A percentile compares a stretch with the other conserved stretches of the same genome.
phyloP scores from a whole-genome alignment of 148 eudicot species.

The Chenopodium formosanum region DNA sequence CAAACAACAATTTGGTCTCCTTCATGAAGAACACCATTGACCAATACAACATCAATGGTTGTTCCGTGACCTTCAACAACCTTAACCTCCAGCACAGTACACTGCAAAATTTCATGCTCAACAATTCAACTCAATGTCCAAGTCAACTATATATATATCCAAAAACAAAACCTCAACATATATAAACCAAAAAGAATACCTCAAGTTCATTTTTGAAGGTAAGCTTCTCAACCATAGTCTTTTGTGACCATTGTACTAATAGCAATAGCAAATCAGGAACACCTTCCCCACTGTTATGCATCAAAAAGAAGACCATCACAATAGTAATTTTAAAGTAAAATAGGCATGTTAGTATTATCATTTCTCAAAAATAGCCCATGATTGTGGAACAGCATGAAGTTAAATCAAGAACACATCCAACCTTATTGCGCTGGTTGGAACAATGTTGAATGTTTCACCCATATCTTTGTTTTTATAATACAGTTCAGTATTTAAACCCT shows the following conservation, averaged over 20 bases:
- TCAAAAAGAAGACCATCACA: not conserved
- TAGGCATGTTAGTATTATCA: not conserved
- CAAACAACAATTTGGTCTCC: constrained; percentile 87
- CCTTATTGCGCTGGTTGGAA: constrained; percentile 97
- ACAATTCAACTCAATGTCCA: constrained; percentile 16
- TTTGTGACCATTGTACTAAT: constrained; percentile 80
- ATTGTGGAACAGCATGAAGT: not conserved
- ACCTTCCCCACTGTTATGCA: constrained; percentile 74
- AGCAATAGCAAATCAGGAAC: constrained; percentile 72
- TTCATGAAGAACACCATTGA: constrained; percentile 94
- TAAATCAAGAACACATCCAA: constrained; percentile 13
- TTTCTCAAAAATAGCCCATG: constrained; percentile 3
- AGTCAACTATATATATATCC: not conserved
- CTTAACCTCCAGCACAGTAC: constrained; percentile 94
- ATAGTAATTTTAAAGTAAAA: not conserved
- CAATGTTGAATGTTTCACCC: constrained; percentile 92
- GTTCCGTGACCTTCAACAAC: constrained; percentile 93
- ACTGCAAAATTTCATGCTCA: constrained; percentile 42
- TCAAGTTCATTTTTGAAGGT: constrained; percentile 69
- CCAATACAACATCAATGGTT: constrained; percentile 84
- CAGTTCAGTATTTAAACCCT: constrained; percentile 85
- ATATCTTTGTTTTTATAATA: constrained; percentile 90
- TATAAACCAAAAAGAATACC: constrained; percentile 34
- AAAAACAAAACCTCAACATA: no score
- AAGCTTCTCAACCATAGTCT: constrained; percentile 75